Evolutionary conservation across 2,329 filamentous ascomycete genomes (phyloP), one percentile per base, ranked within the genome.

Genomic region (Phaeomoniella chlamydospora): DNA sequence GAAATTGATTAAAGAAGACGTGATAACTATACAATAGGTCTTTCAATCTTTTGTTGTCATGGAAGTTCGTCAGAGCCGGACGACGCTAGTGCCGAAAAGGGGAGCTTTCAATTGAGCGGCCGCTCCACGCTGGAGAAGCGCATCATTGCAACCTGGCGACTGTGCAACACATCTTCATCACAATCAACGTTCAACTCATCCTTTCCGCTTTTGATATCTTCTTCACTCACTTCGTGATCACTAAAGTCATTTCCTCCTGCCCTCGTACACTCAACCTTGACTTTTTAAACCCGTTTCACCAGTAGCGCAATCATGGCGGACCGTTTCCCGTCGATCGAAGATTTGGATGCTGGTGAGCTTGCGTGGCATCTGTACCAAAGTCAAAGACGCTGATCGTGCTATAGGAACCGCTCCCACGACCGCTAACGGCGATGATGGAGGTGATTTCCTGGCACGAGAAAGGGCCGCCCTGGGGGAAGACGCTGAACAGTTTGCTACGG

Each of bases 361-460:
- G 15, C n/a, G 15, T 15, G 82, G 41, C 15, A 33, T 39, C 31
- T 35, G 35, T 19, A 32, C 53, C 77, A 83, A 62, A 78, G 78
- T 38, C 73, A 74, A 46, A 67, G 70, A 54, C 70, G 67, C 64
- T 70, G 6, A 66, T 30, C 3, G 15, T 29, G 30, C 9, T n/a
- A 12, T 12, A 26, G 33, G 22, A 6, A 30, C 52, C 15, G 49
- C 51, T 38, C 43, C 50, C 40, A 47, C 48, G 30, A 50, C 56
- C 19, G 49, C 39, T 42, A 52, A 50, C 33, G 46, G 47, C 19
- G 44, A 72, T 18, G 77, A 78, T 18, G 68, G 73, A 43, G 77
- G 84, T 52, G 85, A 94, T 60, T 96, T 98, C 58, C 74, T 96
- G 34, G 77, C 83, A 43, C 83, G 88, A 47, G 90, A 98, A 65